Base-by-base conservation (phyloP, 2,329 filamentous ascomycete genomes). In the Phaeophleospora eucalypticola region DNA sequence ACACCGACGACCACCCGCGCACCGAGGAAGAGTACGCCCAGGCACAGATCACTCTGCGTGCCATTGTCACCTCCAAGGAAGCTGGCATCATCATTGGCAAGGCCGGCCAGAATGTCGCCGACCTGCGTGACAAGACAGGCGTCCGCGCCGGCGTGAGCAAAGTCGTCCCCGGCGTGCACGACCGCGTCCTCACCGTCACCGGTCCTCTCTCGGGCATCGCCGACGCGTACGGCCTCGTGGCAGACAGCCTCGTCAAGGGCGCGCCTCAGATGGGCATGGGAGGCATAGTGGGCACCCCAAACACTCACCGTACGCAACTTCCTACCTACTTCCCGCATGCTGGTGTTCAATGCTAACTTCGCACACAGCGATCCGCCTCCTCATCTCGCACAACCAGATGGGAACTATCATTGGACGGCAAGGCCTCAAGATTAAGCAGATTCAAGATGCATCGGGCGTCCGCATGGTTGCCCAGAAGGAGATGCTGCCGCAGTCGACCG, bases 361-460 rank as follows among this genome's bases (percentile, higher is more conserved):
- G 24, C 12, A 17, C 51, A 17, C 58, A 98, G 93, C 93, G 52
- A 87, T 98, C 69, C 95, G 95, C 66, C 84, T 98, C 24, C 84
- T 98, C 67, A 97, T 98, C 70, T 98, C 93, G 27, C 91, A 98
- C 76, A 97, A 97, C 70, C 93, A 98, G 73, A 98, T 98, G 93
- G 93, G 93, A 53, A 98, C 93, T 63, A 96, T 98, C 73, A 98
- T 98, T 66, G 93, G 93, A 62, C 84, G 89, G 57, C 87, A 94
- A 69, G 93, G 93, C 49, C 79, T 96, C 58, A 98, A 97, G 78
- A 98, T 98, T 78, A 98, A 98, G 80, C 88, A 96, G 68, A 98
- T 98, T 59, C 93, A 98, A 69, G 93, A 98, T 68, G 84, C 83
- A 21, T 97, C 93, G 4, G 90, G 90, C 56, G 93, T 97, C 49